phyloP scores from a whole-genome alignment of 1,284 basidiomycete genomes.

The Puccinia horiana region DNA sequence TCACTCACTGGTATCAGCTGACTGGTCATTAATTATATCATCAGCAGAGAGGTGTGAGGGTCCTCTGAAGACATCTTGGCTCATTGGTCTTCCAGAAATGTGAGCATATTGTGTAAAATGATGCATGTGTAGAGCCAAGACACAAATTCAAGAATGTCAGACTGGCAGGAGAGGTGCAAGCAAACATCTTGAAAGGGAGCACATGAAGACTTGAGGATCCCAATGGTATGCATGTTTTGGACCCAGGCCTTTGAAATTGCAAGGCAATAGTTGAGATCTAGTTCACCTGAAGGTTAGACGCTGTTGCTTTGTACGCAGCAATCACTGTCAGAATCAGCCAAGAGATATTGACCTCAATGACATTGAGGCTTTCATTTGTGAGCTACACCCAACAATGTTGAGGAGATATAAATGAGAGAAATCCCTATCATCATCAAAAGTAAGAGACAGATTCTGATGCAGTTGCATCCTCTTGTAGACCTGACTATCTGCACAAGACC shows the following conservation, averaged over 20 bases:
- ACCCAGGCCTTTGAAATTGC: conserved; percentile 17
- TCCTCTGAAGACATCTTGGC: not conserved
- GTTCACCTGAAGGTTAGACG: not conserved
- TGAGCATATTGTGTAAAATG: conserved; percentile 10
- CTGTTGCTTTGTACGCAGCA: conserved; percentile 10
- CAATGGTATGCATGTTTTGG: conserved; percentile 13
- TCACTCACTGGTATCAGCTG: not conserved
- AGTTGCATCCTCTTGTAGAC: conserved; percentile 11
- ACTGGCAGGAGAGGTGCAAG: not conserved
- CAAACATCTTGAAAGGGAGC: not conserved
- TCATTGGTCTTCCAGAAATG: not conserved
- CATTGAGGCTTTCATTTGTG: no score
- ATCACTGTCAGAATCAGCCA: not conserved
- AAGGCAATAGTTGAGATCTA: conserved; percentile 17
- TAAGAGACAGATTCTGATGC: not conserved
- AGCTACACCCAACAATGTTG: no score
- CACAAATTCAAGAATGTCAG: not conserved
- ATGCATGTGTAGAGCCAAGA: not conserved
- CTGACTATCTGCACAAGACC: not conserved
- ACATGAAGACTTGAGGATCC: conserved; percentile 9
- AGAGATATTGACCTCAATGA: conserved; percentile 10
- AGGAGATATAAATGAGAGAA: not conserved
- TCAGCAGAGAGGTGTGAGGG: not conserved
- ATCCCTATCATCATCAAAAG: not conserved
- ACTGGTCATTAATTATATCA: not conserved